These are phyloP conservation scores for Chaetoceros tenuissimus DNA, from an alignment of 108 stramenopile species.

Conservation along the genomic window DNA sequence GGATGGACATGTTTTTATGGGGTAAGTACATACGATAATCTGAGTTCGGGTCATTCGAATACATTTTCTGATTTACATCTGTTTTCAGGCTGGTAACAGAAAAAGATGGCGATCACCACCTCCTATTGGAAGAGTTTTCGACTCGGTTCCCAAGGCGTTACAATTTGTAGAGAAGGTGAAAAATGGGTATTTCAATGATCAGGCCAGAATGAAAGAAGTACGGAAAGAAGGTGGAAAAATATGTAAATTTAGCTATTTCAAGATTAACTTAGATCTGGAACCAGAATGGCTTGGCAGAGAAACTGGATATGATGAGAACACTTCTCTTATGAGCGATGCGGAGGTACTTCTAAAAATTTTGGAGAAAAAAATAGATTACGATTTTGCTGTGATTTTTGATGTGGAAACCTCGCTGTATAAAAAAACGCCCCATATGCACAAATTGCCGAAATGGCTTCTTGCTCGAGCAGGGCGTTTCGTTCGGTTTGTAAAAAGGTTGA, in stretches of 20 bases:
- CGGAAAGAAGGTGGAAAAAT: too few species aligned
- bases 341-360: neutral
- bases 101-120: neutral
- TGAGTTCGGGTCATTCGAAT: neutral
- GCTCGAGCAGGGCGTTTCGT: neutral
- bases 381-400: neutral
- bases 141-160: neutral
- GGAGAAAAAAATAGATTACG: neutral
- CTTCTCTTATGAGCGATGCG: neutral
- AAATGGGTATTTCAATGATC: neutral
- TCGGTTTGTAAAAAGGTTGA: neutral
- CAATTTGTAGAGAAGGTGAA: neutral
- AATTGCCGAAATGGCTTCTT: neutral
- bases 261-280: neutral
- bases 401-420: neutral
- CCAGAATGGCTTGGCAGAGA: neutral
- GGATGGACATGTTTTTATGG: constrained; percentile 48
- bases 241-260: neutral
- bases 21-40: constrained; percentile 26
- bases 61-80: too few species aligned
- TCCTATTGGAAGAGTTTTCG: neutral
- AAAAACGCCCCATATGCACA: neutral
- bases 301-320: neutral
- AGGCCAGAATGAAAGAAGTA: too few species aligned
- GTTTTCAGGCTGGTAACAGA: neutral